Evolutionary conservation across 441 rosid genomes (phyloP), one percentile per base, ranked within the genome.

Genomic region (Lepidium campestre): DNA sequence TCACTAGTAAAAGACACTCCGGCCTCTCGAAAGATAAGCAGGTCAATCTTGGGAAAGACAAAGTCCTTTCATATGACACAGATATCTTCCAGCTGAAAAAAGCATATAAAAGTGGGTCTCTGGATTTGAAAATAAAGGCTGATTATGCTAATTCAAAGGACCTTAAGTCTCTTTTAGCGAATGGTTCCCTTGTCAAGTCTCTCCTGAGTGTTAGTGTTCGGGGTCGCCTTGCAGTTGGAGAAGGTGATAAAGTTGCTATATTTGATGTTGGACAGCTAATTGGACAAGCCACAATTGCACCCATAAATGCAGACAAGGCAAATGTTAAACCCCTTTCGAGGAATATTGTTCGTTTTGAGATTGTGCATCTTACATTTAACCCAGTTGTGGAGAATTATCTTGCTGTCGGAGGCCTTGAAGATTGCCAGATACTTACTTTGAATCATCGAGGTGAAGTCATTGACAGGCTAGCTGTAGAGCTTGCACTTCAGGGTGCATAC

Each of bases 201-300:
- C 85, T 96, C 89, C 95, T 96, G 57, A 93, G 97, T 80, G 96
- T 93, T 60, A 88, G 88, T 79, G 81, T 74, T 77, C 92, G 99
- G 67, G 99, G 99, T 71, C 93, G 95, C 77, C 96, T 96, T 74
- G 99, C 98, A 76, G 99, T 96, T 81, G 99, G 99, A 74, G 99
- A 96, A 85, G 99, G 99, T 75, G 99, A 96, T 79, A 96, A 88
- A 83, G 99, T 96, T 69, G 89, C 98, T 71, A 87, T 96, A 77
- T 96, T 89, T 77, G 99, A 96, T 82, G 92, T 81, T 83, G 97
- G 95, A 65, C 97, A 88, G 82, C 81, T 96, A 69, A 90, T 96
- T 68, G 96, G 99, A 72, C 99, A 93, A 78, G 89, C 98, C 75
- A 83, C 96, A 57, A 71, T 85, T 73, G 93, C 91, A 66, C 99